Evolutionary conservation across 805 yeast species (phyloP).

Genomic region (Wickerhamiella bombiphila): DNA sequence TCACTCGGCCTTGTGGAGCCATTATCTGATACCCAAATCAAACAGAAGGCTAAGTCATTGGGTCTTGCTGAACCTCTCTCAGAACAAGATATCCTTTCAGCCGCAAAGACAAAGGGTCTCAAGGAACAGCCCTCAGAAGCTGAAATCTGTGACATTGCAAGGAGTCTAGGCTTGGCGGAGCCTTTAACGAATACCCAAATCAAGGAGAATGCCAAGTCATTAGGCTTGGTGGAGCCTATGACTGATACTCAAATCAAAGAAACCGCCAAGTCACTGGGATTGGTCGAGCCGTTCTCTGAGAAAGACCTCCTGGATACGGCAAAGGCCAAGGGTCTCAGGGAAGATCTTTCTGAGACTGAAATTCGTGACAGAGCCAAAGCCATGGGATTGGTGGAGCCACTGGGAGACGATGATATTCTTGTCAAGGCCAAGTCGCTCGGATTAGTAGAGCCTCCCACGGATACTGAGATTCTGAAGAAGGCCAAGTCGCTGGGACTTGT

Average conservation of each 20-base stretch:
- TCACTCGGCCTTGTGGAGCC: constrained; percentile 8
- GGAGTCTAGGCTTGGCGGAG: constrained; percentile 8
- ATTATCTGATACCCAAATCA: constrained; percentile 40
- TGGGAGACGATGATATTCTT: constrained; percentile 16
- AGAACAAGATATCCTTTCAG: constrained; percentile 5
- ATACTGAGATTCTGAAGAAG: constrained; percentile 30
- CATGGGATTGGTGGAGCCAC: constrained; percentile 43
- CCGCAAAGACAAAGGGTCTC: constrained; percentile 11
- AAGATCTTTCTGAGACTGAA: constrained; percentile 5
- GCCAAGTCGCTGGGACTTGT: constrained; percentile 18
- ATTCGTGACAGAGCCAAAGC: constrained; percentile 45
- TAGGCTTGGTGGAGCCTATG: constrained; percentile 17
- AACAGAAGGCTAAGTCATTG: constrained; percentile 15
- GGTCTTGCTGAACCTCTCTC: constrained; percentile 14
- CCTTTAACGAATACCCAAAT: constrained; percentile 8
- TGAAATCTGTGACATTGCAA: constrained; percentile 6
- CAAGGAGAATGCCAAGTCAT: constrained; percentile 11
- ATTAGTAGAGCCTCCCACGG: constrained; percentile 22
- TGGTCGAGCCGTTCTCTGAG: constrained; percentile 40
- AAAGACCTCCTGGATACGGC: constrained; percentile 6
- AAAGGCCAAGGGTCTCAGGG: constrained; percentile 4
- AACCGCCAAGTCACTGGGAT: constrained; percentile 53
- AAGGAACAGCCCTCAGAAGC: constrained; percentile 4
- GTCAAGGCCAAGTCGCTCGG: constrained; percentile 25
- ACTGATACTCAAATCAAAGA: constrained; percentile 28